A percentile compares a stretch with the other conserved stretches of the same genome.
These are phyloP conservation scores for Nigrograna mackinnonii DNA, from an alignment of 2,329 filamentous ascomycete genomes.

Conservation along the genomic window DNA sequence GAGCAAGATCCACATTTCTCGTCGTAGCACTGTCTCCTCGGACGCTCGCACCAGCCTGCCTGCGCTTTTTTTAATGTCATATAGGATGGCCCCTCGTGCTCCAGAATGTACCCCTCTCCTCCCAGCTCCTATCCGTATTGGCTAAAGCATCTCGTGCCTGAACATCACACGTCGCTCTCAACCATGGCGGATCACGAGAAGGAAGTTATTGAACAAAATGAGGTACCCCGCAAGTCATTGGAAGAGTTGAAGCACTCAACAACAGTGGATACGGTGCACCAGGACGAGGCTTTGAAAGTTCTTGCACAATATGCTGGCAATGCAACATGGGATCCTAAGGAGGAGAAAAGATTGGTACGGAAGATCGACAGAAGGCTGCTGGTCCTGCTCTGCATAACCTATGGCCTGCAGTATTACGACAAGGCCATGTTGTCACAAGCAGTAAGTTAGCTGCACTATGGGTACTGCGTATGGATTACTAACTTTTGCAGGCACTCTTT, in stretches of 20 bases:
- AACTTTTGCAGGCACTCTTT: slow-evolving; percentile 26
- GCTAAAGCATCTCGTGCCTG: too few species aligned
- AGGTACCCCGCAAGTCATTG: background rate
- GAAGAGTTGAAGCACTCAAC: slow-evolving; percentile 11
- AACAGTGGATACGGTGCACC: slow-evolving; percentile 18
- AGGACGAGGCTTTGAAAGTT: slow-evolving; percentile 34
- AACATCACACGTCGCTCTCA: too few species aligned
- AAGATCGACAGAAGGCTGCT: slow-evolving; percentile 25
- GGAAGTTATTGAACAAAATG: background rate
- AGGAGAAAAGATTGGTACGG: slow-evolving; percentile 21
- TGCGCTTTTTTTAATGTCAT: too few species aligned
- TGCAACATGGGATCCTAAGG: slow-evolving; percentile 48
- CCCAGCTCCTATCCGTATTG: too few species aligned
- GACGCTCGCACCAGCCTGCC: too few species aligned
- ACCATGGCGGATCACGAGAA: background rate
- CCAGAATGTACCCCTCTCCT: too few species aligned
- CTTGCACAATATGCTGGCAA: slow-evolving; percentile 46
- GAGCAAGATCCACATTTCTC: too few species aligned
- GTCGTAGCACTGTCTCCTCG: too few species aligned
- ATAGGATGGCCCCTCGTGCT: too few species aligned
- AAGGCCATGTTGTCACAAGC: slow-evolving; percentile 59
- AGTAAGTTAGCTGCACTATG: slow-evolving; percentile 28
- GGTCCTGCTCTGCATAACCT: slow-evolving; percentile 26
- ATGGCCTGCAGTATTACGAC: slow-evolving; percentile 34
- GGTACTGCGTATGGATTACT: background rate